phyloP scores from a whole-genome alignment of 179 eudicot species.

The Drosera spatulata region DNA sequence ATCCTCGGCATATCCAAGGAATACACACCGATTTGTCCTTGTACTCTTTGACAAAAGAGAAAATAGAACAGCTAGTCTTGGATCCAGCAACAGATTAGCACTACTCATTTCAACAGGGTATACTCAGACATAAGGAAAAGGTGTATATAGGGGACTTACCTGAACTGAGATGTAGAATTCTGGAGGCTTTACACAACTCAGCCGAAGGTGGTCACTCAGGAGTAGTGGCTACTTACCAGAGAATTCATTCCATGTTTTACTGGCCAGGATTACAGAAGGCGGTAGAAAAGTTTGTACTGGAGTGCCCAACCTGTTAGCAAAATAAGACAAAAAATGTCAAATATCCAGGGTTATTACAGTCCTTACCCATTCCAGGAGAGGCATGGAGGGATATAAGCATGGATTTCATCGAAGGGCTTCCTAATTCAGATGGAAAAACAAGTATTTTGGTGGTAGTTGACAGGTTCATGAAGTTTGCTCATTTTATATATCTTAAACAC shows the following conservation, averaged over 20 bases:
- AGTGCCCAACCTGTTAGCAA: neutral
- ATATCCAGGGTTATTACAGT: neutral
- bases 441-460: neutral
- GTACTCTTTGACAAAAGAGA: too few relatives aligned
- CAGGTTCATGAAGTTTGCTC: neutral
- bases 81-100: too few relatives aligned
- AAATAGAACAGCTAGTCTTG: too few relatives aligned
- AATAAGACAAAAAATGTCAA: neutral
- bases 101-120: too few relatives aligned
- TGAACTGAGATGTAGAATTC: too few relatives aligned
- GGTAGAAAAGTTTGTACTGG: neutral
- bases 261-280: neutral
- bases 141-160: too few relatives aligned
- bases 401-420: slow-evolving; percentile 1
- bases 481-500: neutral
- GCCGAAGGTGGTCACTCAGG: neutral
- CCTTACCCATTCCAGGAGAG: neutral
- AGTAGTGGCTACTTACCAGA: neutral
- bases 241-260: neutral
- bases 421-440: neutral
- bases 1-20: too few relatives aligned
- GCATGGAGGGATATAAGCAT: neutral
- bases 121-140: too few relatives aligned
- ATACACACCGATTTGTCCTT: too few relatives aligned
- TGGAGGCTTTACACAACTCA: too few relatives aligned